These are phyloP conservation scores for Coemansia sp. DNA, from an alignment of 371 early-diverging fungal genomes.

Conservation along the genomic window DNA sequence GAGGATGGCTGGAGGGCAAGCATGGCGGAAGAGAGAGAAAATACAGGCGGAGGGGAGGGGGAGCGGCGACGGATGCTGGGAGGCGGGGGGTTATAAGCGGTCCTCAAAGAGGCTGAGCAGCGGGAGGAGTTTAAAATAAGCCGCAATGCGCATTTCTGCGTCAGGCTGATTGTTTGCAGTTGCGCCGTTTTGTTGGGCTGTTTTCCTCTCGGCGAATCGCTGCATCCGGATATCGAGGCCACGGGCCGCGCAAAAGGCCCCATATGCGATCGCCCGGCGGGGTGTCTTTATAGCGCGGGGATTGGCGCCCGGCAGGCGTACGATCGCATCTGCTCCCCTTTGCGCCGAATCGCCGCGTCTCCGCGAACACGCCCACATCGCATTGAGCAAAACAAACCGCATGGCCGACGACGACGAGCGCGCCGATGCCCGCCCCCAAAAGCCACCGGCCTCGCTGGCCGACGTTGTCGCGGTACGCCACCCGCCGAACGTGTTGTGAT, in stretches of 20 bases:
- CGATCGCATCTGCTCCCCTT: constrained; percentile 5
- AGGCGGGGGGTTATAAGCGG: constrained; percentile 16
- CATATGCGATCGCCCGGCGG: constrained; percentile 6
- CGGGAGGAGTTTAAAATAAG: constrained; percentile 17
- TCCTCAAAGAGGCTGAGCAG: constrained; percentile 39
- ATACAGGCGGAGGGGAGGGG: background rate
- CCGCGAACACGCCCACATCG: background rate
- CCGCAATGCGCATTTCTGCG: constrained; percentile 21
- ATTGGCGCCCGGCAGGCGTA: background rate
- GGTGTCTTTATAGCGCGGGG: too few relatives aligned
- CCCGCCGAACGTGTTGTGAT: constrained; percentile 4
- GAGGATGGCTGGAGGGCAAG: constrained; percentile 29
- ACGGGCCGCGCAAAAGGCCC: constrained; percentile 4
- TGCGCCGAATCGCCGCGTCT: background rate
- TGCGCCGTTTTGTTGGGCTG: background rate
- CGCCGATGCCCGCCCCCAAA: constrained; percentile 15
- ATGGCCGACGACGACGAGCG: constrained; percentile 7
- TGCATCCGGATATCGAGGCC: constrained; percentile 1
- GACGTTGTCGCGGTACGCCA: constrained; percentile 26
- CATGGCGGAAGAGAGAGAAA: constrained; percentile 15
- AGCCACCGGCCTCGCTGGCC: constrained; percentile 14
- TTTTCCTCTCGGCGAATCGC: constrained; percentile 4
- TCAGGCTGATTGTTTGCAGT: constrained; percentile 11
- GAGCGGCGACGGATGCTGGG: background rate
- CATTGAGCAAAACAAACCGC: background rate